phyloP scores from a whole-genome alignment of 495 filamentous ascomycete genomes.

The Neurospora terricola region DNA sequence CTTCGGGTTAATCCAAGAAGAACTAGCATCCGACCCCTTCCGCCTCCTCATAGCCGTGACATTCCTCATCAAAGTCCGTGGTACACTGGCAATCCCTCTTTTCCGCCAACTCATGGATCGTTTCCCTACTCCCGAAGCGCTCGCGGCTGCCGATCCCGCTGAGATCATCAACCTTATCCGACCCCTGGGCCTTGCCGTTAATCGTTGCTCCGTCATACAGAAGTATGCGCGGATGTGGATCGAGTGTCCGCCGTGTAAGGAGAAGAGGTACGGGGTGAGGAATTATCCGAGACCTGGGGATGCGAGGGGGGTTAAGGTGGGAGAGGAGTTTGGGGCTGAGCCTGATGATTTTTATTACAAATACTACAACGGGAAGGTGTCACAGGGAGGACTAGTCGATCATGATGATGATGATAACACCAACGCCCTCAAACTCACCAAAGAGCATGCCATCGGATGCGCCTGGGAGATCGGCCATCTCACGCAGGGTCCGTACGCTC shows the following conservation, averaged over 20 bases:
- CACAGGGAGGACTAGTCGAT: constrained; percentile 4
- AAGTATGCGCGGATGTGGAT: constrained; percentile 64
- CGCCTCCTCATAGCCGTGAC: constrained; percentile 64
- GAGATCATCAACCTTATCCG: constrained; percentile 55
- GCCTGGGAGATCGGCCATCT: constrained; percentile 85
- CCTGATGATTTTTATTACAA: constrained; percentile 5
- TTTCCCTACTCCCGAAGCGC: constrained; percentile 56
- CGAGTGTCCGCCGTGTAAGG: constrained; percentile 46
- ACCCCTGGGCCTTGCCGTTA: constrained; percentile 62
- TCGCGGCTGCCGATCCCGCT: constrained; percentile 47
- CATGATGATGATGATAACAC: background rate
- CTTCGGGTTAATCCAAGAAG: constrained; percentile 82
- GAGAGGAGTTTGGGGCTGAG: constrained; percentile 32
- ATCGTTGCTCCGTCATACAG: constrained; percentile 42
- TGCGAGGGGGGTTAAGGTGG: constrained; percentile 42
- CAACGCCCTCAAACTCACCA: constrained; percentile 13
- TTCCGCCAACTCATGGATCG: constrained; percentile 56
- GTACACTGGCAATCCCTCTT: constrained; percentile 64
- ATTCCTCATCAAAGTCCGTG: constrained; percentile 75
- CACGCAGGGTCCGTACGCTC: constrained; percentile 77
- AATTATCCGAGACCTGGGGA: constrained; percentile 55
- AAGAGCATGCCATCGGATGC: constrained; percentile 27
- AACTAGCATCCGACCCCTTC: constrained; percentile 60
- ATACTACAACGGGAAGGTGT: background rate
- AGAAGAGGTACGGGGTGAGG: constrained; percentile 51